These are phyloP conservation scores for Quercus wislizeni DNA, from an alignment of 306 rosid species.

Conservation along the genomic window DNA sequence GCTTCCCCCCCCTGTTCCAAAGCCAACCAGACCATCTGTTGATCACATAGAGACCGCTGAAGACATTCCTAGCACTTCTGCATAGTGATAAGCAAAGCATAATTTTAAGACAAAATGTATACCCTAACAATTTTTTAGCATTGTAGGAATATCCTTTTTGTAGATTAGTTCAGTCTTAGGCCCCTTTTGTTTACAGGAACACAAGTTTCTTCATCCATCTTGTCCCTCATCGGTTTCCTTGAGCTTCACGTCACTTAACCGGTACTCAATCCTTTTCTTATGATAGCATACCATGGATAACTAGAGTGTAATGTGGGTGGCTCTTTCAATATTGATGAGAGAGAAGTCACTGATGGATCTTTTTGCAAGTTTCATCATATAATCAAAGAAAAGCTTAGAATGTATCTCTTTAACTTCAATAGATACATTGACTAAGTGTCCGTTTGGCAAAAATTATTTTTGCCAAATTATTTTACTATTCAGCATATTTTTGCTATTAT, in stretches of 20 bases:
- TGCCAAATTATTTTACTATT: no score
- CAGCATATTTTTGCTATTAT: no score
- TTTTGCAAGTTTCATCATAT: neutral
- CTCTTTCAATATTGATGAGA: neutral
- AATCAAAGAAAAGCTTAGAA: neutral
- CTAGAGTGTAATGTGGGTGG: constrained; percentile 13
- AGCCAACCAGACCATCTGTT: constrained; percentile 39
- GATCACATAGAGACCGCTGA: constrained; percentile 29
- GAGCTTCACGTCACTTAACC: neutral
- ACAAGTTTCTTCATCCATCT: neutral
- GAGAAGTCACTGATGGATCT: neutral
- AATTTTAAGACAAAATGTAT: constrained; percentile 8
- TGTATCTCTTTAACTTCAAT: neutral
- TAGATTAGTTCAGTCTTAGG: constrained; percentile 3
- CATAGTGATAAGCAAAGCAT: constrained; percentile 28
- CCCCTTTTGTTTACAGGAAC: constrained; percentile 12
- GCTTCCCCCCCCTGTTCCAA: constrained; percentile 48
- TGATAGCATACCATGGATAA: constrained; percentile 2
- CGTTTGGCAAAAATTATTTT: no score
- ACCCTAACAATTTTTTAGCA: constrained; percentile 17
- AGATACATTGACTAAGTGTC: neutral
- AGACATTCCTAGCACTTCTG: constrained; percentile 55
- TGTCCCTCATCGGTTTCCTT: constrained; percentile 8
- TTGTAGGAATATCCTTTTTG: neutral
- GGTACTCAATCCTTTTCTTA: constrained; percentile 9